phyloP scores from a whole-genome alignment of 2,329 filamentous ascomycete genomes.

The Monosporascus cannonballus region DNA sequence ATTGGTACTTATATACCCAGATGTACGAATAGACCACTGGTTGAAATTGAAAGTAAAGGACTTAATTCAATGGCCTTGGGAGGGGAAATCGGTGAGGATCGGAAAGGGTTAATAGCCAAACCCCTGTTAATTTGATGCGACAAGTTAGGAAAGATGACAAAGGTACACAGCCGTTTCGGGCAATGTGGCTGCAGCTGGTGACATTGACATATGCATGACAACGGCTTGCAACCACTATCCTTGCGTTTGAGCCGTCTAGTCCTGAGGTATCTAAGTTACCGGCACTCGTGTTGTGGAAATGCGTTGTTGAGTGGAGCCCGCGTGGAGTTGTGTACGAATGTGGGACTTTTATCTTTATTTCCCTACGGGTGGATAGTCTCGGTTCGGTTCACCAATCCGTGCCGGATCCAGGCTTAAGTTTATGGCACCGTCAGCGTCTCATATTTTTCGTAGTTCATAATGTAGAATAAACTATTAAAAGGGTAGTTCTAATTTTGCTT shows the following conservation, averaged over 20 bases:
- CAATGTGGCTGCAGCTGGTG: not conserved
- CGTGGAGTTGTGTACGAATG: too few relatives aligned
- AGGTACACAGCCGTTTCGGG: not conserved
- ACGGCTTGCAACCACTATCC: not conserved
- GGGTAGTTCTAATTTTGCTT: too few relatives aligned
- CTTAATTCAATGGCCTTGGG: not conserved
- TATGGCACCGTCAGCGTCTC: too few relatives aligned
- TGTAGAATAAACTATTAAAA: too few relatives aligned
- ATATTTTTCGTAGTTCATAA: too few relatives aligned
- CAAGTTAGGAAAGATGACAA: not conserved
- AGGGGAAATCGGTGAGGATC: not conserved
- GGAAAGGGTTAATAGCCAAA: not conserved
- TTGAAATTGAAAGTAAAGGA: not conserved
- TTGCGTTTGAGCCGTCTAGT: not conserved
- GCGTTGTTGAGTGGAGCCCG: too few relatives aligned
- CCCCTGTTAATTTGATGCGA: not conserved
- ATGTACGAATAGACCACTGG: not conserved
- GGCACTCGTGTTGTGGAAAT: too few relatives aligned
- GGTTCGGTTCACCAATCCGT: too few relatives aligned
- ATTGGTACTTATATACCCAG: not conserved
- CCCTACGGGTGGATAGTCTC: too few relatives aligned
- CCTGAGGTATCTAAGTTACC: not conserved
- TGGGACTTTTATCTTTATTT: too few relatives aligned
- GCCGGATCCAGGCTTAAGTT: too few relatives aligned
- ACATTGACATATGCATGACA: not conserved